These are phyloP conservation scores for Fusarium citri DNA, from an alignment of 2,329 filamentous ascomycete species.

Conservation along the genomic window DNA sequence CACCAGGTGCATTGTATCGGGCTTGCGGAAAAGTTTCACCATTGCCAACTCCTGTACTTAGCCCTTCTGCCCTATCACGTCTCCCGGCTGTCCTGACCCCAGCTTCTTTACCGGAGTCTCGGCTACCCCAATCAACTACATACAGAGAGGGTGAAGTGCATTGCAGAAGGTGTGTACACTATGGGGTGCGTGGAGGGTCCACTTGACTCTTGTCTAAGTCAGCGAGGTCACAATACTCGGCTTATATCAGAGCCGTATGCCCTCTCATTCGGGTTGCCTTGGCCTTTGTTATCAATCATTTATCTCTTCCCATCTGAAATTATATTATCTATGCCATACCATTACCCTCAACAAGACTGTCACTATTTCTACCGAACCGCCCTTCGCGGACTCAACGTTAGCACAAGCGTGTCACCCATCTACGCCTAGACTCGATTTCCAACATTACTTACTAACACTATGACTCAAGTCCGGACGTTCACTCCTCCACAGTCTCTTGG, in stretches of 20 bases:
- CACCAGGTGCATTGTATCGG: conserved; percentile 36
- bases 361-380: conserved; percentile 95
- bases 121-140: conserved; percentile 14
- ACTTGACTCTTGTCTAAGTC: conserved; percentile 49
- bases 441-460: conserved; percentile 48
- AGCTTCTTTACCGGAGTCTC: conserved; percentile 11
- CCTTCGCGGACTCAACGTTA: conserved; percentile 85
- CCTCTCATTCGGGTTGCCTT: conserved; percentile 26
- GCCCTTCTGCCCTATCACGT: conserved; percentile 31
- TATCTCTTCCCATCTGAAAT: conserved; percentile 21
- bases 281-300: conserved; percentile 18
- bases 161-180: not conserved
- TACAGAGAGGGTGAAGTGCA: conserved; percentile 21
- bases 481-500: conserved; percentile 78
- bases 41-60: conserved; percentile 11
- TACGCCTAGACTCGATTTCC: conserved; percentile 67
- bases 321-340: conserved; percentile 74
- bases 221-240: conserved; percentile 43
- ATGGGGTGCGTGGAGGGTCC: conserved; percentile 42
- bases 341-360: conserved; percentile 87
- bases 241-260: conserved; percentile 45
- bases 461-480: conserved; percentile 54
- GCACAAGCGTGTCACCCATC: conserved; percentile 80
- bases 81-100: conserved; percentile 24
- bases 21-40: conserved; percentile 42